phyloP scores from a whole-genome alignment of 257 asterid genomes.

The Nicotiana tabacum region DNA sequence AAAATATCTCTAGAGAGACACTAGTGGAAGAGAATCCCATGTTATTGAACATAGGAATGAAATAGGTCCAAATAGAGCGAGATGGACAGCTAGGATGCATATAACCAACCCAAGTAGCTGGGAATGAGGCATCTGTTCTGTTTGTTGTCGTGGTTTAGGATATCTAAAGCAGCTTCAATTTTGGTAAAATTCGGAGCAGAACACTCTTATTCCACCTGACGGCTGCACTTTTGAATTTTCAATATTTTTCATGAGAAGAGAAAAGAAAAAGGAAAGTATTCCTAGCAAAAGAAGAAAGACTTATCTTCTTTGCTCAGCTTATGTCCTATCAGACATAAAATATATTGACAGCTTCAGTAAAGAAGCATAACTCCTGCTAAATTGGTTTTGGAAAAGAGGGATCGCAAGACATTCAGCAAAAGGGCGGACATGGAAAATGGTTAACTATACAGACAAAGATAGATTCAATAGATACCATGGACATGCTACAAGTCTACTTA shows the following conservation, averaged over 20 bases:
- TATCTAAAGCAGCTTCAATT: conserved; percentile 1
- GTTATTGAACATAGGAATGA: not conserved
- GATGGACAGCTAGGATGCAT: not conserved
- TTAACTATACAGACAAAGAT: not conserved
- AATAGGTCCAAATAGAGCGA: not conserved
- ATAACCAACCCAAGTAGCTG: not conserved
- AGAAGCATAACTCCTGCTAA: not conserved
- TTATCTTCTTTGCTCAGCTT: not conserved
- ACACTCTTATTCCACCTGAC: not conserved
- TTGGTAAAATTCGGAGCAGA: not conserved
- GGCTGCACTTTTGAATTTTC: not conserved
- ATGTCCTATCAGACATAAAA: not conserved
- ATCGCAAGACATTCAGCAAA: not conserved
- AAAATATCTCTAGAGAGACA: not conserved
- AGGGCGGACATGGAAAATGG: not conserved
- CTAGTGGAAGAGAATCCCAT: not conserved
- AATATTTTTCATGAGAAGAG: not conserved
- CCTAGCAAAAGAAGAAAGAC: not conserved
- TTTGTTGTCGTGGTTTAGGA: not conserved
- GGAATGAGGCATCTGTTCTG: not conserved
- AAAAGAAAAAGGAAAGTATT: not conserved
- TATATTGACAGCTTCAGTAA: not conserved
- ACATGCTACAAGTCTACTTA: not conserved
- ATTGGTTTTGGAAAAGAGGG: not conserved
- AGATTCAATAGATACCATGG: not conserved